phyloP scores from a whole-genome alignment of 441 rosid species.

The Adansonia rubrostipa region DNA sequence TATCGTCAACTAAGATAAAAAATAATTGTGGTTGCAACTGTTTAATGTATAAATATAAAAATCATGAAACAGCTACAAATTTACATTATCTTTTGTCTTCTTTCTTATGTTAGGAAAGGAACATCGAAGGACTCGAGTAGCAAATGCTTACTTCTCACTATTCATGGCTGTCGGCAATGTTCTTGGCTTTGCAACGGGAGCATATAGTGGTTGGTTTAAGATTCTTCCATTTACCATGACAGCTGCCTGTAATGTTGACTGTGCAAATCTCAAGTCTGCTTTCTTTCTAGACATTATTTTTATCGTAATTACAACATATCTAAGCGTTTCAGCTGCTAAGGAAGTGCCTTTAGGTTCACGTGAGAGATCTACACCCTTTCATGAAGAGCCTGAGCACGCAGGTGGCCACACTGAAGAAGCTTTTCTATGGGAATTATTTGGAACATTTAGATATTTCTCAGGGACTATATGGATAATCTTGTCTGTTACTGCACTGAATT shows the following conservation, averaged over 20 bases:
- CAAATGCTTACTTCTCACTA: slow-evolving; percentile 93
- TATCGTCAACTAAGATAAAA: not conserved
- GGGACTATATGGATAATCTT: slow-evolving; percentile 79
- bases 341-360: slow-evolving; percentile 61
- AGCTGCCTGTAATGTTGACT: slow-evolving; percentile 69
- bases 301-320: slow-evolving; percentile 66
- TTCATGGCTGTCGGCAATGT: slow-evolving; percentile 94
- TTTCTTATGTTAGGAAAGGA: slow-evolving; percentile 69
- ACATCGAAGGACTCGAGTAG: slow-evolving; percentile 88
- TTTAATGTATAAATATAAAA: slow-evolving; percentile 2
- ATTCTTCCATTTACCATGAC: slow-evolving; percentile 77
- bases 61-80: slow-evolving; percentile 13
- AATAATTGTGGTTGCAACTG: not conserved
- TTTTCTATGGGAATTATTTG: slow-evolving; percentile 86
- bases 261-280: slow-evolving; percentile 96
- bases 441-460: slow-evolving; percentile 88
- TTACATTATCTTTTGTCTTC: slow-evolving; percentile 22
- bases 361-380: slow-evolving; percentile 32
- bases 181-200: slow-evolving; percentile 93
- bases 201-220: slow-evolving; percentile 89
- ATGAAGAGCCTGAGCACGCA: slow-evolving; percentile 57
- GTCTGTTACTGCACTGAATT: slow-evolving; percentile 84
- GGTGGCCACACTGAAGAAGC: slow-evolving; percentile 68
- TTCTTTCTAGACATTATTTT: slow-evolving; percentile 78
- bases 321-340: slow-evolving; percentile 68